Evolutionary conservation across 1,284 basidiomycete genomes (phyloP).

Genomic region (Microstroma glucosiphilum): DNA sequence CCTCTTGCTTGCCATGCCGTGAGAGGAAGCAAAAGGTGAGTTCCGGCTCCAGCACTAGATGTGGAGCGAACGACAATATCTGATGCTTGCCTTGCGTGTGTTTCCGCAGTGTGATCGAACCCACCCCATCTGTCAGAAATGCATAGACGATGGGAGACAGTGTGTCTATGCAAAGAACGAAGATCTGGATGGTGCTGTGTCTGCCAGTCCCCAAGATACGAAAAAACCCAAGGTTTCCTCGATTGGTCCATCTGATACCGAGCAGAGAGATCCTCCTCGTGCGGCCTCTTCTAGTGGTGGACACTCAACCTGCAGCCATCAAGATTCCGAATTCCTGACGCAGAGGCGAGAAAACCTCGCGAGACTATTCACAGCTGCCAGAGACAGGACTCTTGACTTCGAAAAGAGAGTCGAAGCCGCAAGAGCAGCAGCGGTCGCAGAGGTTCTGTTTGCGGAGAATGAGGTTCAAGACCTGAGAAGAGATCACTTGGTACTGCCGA

Average conservation of each 20-base stretch:
- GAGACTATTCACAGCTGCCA: too few species aligned
- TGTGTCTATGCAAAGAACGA: constrained; percentile 36
- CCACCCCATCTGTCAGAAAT: constrained; percentile 38
- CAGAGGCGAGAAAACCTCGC: too few species aligned
- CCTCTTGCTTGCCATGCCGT: constrained; percentile 35
- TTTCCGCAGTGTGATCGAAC: constrained; percentile 30
- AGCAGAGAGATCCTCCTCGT: too few species aligned
- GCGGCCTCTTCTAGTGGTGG: too few species aligned
- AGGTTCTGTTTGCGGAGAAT: constrained; percentile 24
- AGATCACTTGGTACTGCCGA: constrained; percentile 20
- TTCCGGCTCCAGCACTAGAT: too few species aligned
- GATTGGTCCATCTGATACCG: too few species aligned
- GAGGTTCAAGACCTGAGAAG: constrained; percentile 11
- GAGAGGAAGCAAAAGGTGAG: constrained; percentile 40
- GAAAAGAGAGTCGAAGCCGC: constrained; percentile 28
- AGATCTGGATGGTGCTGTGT: neutral
- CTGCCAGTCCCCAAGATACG: too few species aligned
- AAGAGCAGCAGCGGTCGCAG: constrained; percentile 35
- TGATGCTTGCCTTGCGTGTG: neutral
- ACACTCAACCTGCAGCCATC: too few species aligned
- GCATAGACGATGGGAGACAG: constrained; percentile 23
- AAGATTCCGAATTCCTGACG: too few species aligned
- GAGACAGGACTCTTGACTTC: neutral
- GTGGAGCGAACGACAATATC: neutral
- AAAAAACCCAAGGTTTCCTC: too few species aligned